Evolutionary conservation across 1,284 basidiomycete genomes (phyloP).

Genomic region (Cryptococcus sp.): DNA sequence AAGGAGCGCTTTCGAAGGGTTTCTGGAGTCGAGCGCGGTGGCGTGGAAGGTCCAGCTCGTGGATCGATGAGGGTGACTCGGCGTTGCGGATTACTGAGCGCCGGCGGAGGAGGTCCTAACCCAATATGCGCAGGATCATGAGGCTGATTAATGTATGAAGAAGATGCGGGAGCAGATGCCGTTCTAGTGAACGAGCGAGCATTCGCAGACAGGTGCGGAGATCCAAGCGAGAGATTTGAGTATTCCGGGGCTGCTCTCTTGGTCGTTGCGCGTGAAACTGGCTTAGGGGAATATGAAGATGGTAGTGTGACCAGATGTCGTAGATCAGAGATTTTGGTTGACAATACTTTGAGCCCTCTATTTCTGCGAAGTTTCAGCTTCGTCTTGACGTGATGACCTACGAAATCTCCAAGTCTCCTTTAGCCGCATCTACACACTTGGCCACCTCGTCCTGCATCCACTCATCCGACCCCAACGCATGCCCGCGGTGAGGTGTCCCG

Average conservation of each 20-base stretch:
- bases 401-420: slow-evolving; percentile 32
- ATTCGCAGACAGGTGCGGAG: slow-evolving; percentile 23
- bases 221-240: slow-evolving; percentile 14
- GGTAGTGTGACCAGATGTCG: slow-evolving; percentile 46
- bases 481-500: not conserved
- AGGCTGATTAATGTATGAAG: slow-evolving; percentile 20
- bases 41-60: not conserved
- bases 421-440: slow-evolving; percentile 40
- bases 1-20: slow-evolving; percentile 18
- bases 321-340: slow-evolving; percentile 46
- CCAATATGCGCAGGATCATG: no score
- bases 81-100: not conserved
- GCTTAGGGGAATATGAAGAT: slow-evolving; percentile 13
- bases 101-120: no score
- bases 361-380: slow-evolving; percentile 18
- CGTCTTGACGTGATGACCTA: slow-evolving; percentile 20
- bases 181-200: slow-evolving; percentile 34
- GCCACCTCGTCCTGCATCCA: slow-evolving; percentile 45
- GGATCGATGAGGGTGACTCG: no score
- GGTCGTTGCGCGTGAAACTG: slow-evolving; percentile 6
- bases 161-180: slow-evolving; percentile 37
- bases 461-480: slow-evolving; percentile 37
- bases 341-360: slow-evolving; percentile 31
- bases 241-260: slow-evolving; percentile 8
- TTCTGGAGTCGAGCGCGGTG: no score